Evolutionary conservation across 148 eudicot species (phyloP), one percentile per base, ranked within the genome.

Genomic region (Pharnaceum exiguum): DNA sequence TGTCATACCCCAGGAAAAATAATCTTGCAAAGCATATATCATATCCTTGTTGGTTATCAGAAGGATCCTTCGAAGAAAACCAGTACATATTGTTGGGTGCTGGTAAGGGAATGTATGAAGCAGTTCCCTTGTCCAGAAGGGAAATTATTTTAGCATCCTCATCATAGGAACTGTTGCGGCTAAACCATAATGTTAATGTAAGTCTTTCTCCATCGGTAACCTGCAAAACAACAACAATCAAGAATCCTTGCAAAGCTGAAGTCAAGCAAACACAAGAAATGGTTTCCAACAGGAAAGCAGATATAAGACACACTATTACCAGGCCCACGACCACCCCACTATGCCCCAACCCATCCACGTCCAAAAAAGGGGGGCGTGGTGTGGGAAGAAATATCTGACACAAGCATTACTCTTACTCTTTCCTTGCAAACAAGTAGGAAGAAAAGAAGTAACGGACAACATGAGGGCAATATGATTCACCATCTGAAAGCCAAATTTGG

Each of bases 61-160:
- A 79, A 51, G 57, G 65, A 48, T 74, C 68, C 8, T 78, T 76
- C 2, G 88, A 71, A 48, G 91, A 80, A 76, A 85, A 83, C 96
- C 96, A 89, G 66, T 93, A 93, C 99, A 93, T 93, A 57, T 76
- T 81, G 66, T 63, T 79, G 45, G 99, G 76, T 56, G 89, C 96
- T 40, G 86, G 82, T 45, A 59, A 43, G n/a, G 96, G 99, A 50
- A 76, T 60, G 58, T 39, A 53, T 30, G 70, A 47, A 55, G 51
- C 40, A 47, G 69, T 62, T 13, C 69, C 67, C 6, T 22, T 55
- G 16, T 65, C 59, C 61, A 93, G 71, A 46, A 75, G 77, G 51
- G 80, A 72, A 50, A 93, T 43, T 21, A 93, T 85, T 73, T 86
- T 93, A 39, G 73, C 71, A 75, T 93, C 99, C 77, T 93, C 99